Evolutionary conservation across 306 rosid species (phyloP).

Genomic region (Cicer yamashitae): DNA sequence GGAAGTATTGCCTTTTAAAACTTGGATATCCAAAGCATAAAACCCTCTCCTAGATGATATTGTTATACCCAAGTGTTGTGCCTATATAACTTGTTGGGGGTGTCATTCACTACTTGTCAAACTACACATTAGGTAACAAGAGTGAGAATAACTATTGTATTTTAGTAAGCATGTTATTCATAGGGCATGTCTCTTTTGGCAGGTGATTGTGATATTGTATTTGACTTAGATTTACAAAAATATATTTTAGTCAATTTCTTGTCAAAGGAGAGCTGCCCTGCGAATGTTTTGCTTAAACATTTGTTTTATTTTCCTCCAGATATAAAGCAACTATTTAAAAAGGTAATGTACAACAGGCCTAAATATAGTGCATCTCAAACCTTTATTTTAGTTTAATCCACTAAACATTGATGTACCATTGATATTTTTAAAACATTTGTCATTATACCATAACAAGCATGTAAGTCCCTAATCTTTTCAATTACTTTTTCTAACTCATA

Average conservation of each 20-base stretch:
- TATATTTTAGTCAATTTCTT: background rate
- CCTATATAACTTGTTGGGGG: constrained; percentile 41
- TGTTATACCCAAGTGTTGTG: background rate
- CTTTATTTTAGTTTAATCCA: no score
- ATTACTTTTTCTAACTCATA: no score
- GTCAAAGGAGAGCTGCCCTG: constrained; percentile 55
- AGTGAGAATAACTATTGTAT: background rate
- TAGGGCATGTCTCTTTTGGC: constrained; percentile 48
- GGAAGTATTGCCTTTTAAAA: background rate
- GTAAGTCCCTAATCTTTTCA: no score
- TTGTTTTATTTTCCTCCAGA: background rate
- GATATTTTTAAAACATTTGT: no score
- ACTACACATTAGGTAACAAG: background rate
- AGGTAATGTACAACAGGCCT: background rate
- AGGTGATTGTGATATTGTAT: background rate
- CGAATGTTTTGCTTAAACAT: constrained; percentile 42
- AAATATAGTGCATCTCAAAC: no score
- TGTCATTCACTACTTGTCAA: constrained; percentile 26
- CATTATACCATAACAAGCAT: no score
- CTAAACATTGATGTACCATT: no score
- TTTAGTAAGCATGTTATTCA: constrained; percentile 38
- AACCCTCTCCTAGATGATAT: constrained; percentile 16
- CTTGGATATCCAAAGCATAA: constrained; percentile 35
- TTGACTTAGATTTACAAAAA: background rate
- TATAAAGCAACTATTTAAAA: background rate